Percentiles rank a stretch among this genome's conserved stretches.
Evolutionary conservation across 108 stramenopile species (phyloP).

Genomic region (Bacterosira constricta): DNA sequence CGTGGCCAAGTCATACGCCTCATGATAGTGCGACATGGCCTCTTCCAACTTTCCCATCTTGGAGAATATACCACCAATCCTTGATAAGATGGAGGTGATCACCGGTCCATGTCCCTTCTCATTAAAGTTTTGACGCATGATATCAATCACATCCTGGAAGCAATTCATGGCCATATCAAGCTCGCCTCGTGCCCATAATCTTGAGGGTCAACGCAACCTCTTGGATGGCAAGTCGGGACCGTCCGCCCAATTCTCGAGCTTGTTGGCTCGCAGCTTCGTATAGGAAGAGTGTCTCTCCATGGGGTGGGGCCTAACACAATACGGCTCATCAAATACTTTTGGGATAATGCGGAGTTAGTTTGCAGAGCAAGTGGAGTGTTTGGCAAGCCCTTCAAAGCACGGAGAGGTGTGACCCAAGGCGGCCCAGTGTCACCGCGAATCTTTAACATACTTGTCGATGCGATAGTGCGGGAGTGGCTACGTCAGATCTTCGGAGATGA

Average conservation of each 20-base stretch:
- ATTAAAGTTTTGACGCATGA: slow-evolving; percentile 50
- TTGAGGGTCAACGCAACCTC: slow-evolving; percentile 79
- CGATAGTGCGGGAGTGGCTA: too few species aligned
- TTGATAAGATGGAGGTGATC: slow-evolving; percentile 58
- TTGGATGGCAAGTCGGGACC: slow-evolving; percentile 34
- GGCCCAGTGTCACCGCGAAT: too few species aligned
- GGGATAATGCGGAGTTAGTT: neutral
- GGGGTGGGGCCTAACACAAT: neutral
- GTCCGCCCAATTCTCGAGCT: slow-evolving; percentile 13
- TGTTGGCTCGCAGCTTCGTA: neutral
- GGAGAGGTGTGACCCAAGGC: too few species aligned
- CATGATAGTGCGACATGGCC: slow-evolving; percentile 72
- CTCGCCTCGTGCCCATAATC: slow-evolving; percentile 72
- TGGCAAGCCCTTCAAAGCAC: neutral
- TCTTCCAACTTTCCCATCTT: slow-evolving; percentile 66
- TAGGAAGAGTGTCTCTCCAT: slow-evolving; percentile 6
- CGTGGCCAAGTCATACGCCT: slow-evolving; percentile 69
- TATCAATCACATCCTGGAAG: slow-evolving; percentile 68
- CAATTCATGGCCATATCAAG: slow-evolving; percentile 63
- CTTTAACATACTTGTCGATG: neutral
- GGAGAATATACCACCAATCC: slow-evolving; percentile 69
- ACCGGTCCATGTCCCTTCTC: slow-evolving; percentile 32
- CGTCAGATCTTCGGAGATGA: too few species aligned
- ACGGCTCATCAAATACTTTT: neutral
- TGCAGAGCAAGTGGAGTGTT: neutral